Evolutionary conservation across 2,329 filamentous ascomycete species (phyloP).

Genomic region (Metarhizium robertsii): DNA sequence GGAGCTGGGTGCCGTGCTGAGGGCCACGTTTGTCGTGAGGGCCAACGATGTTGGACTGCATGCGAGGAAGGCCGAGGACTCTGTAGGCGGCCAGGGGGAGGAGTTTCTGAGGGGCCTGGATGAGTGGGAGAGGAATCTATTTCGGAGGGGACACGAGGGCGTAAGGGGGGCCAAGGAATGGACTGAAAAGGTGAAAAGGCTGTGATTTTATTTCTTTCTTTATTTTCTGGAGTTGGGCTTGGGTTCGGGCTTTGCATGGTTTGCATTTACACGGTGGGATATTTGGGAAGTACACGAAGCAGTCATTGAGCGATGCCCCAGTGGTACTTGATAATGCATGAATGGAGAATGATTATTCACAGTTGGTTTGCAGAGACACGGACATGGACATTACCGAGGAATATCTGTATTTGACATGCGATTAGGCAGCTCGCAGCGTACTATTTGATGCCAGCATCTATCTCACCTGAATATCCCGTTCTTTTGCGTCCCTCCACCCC

Average conservation of each 20-base stretch:
- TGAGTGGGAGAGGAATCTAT: conserved; percentile 75
- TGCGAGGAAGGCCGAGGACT: conserved; percentile 71
- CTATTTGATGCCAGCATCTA: too few relatives aligned
- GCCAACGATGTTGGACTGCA: conserved; percentile 80
- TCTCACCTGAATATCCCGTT: background rate
- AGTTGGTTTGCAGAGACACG: background rate
- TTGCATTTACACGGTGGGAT: background rate
- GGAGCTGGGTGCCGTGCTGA: conserved; percentile 65
- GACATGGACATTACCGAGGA: too few relatives aligned
- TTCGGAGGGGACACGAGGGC: conserved; percentile 65
- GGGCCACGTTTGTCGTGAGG: conserved; percentile 70
- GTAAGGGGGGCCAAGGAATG: conserved; percentile 61
- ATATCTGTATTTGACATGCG: background rate
- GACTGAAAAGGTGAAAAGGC: conserved; percentile 47
- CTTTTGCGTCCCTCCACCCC: background rate
- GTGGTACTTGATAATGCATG: background rate
- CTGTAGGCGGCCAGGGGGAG: conserved; percentile 47
- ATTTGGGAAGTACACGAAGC: too few relatives aligned
- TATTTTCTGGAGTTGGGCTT: background rate
- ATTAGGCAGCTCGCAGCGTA: background rate
- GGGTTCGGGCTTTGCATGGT: background rate
- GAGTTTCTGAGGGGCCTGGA: conserved; percentile 86
- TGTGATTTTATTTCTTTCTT: conserved; percentile 11
- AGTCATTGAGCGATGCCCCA: background rate
- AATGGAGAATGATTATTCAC: background rate